phyloP scores from a whole-genome alignment of 2,329 filamentous ascomycete species.

The Apiospora kogelbergensis region DNA sequence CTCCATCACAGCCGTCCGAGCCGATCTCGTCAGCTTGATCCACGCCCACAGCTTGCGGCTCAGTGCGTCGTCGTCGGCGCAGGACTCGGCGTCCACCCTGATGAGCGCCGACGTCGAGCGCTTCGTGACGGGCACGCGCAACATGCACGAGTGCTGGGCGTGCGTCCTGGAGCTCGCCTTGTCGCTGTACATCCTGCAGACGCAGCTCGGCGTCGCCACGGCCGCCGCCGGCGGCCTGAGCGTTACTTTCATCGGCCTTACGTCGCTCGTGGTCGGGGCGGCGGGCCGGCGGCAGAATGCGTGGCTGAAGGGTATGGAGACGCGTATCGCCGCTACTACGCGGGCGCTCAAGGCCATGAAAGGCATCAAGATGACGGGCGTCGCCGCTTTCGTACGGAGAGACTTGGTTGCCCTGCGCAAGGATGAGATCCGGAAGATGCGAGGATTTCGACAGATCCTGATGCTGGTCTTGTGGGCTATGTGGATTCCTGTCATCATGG shows the following conservation, averaged over 20 bases:
- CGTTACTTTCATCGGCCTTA: constrained; percentile 18
- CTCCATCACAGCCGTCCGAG: constrained; percentile 36
- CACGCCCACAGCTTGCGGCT: constrained; percentile 31
- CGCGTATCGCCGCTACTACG: no score
- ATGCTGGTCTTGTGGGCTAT: constrained; percentile 4
- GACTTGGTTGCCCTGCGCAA: neutral
- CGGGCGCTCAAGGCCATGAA: no score
- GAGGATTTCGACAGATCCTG: constrained; percentile 7
- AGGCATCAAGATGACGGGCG: no score
- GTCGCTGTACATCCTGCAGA: constrained; percentile 36
- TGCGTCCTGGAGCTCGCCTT: constrained; percentile 36
- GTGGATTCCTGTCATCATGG: constrained; percentile 11
- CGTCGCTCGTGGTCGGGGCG: neutral
- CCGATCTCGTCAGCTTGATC: constrained; percentile 42
- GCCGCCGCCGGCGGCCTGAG: constrained; percentile 25
- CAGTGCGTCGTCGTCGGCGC: no score
- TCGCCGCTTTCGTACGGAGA: neutral
- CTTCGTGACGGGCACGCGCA: constrained; percentile 26
- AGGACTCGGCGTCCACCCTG: constrained; percentile 32
- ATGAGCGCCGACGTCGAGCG: constrained; percentile 47
- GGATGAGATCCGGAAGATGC: constrained; percentile 1
- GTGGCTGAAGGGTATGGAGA: no score
- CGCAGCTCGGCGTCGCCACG: constrained; percentile 29
- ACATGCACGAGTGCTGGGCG: constrained; percentile 39
- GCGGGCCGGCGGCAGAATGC: neutral